Percentiles rank a stretch among this genome's conserved stretches.
Conservation (phyloP, 2,329 filamentous ascomycete species). For the Cryphonectria carpinicola region DNA sequence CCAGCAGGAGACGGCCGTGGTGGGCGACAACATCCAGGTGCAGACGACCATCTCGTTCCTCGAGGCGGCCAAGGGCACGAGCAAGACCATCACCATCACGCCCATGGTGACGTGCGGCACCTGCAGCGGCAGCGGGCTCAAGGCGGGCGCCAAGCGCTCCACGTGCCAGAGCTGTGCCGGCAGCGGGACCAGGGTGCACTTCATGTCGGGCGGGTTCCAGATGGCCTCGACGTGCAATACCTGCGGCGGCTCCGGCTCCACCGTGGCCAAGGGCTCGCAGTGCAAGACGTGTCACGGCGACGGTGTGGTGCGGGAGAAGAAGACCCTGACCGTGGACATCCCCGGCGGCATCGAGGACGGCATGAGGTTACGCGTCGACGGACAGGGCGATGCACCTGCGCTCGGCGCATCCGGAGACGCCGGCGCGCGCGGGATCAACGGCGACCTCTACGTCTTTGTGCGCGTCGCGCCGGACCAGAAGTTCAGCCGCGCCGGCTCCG, state of each 20-base stretch:
- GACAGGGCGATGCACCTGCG: constrained; percentile 83
- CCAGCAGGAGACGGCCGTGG: constrained; percentile 71
- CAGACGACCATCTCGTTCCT: constrained; percentile 92
- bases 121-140: constrained; percentile 83
- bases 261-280: constrained; percentile 77
- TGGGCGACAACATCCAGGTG: constrained; percentile 96
- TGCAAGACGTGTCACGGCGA: constrained; percentile 81
- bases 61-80: constrained; percentile 91
- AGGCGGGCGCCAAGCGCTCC: constrained; percentile 73
- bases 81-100: constrained; percentile 84
- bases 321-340: constrained; percentile 87
- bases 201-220: constrained; percentile 92
- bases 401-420: constrained; percentile 71
- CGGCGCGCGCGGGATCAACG: constrained; percentile 68
- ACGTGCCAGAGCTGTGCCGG: constrained; percentile 83
- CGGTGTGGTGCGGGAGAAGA: constrained; percentile 81
- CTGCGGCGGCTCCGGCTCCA: constrained; percentile 78
- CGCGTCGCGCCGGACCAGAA: constrained; percentile 87
- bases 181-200: constrained; percentile 83
- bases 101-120: constrained; percentile 81
- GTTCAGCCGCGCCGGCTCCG: constrained; percentile 84
- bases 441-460: constrained; percentile 91
- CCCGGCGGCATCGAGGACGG: constrained; percentile 95
- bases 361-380: constrained; percentile 84
- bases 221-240: constrained; percentile 86